Evolutionary conservation across 495 filamentous ascomycete genomes (phyloP), one percentile per base, ranked within the genome.

Genomic region (Aspergillus olivimuriae): DNA sequence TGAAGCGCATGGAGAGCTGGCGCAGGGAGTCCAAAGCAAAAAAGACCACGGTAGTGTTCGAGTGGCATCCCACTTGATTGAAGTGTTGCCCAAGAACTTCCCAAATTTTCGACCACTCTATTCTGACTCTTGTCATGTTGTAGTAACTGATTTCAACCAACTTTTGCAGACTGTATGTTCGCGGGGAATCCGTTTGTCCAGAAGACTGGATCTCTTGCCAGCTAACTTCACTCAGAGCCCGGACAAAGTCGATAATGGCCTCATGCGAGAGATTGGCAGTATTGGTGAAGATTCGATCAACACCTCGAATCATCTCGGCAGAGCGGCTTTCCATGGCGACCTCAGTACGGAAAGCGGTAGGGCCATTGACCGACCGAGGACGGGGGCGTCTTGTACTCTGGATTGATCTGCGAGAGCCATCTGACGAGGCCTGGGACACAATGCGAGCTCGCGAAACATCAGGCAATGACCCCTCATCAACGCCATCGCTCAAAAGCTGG

Each of bases 171-270:
- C 89, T 95, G 68, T 95, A 97, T 7, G 90, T 97, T 37, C 94
- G 81, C 2, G 92, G 94, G 18, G 86, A 89, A 34, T 96, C 89
- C 52, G 87, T 95, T 41, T 94, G 89, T 7, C 94, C 92, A 0
- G 91, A 96, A 7, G 88, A 92, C 57, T 90, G 87, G 52, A 99
- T 99, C 59, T 99, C 92, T 54, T 97, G 90, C 92, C 92, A 96
- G 64, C 92, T 97, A 34, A 99, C 89, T 52, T 95, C 89, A 34
- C 86, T 94, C 46, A 99, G 65, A 1, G 92, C 92, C 33, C 83
- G 80, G 21, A 95, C 89, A 63, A 97, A 99, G 60, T 95, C 81
- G n/a, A 99, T 88, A 50, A 99, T 99, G 9, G 92, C 94, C 43
- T 94, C 87, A 44, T 89, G 88, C 19, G 84, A 90, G 3, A 99